Conservation (phyloP, 139 green algal genomes). For the Limnomonas spitsbergensis region DNA sequence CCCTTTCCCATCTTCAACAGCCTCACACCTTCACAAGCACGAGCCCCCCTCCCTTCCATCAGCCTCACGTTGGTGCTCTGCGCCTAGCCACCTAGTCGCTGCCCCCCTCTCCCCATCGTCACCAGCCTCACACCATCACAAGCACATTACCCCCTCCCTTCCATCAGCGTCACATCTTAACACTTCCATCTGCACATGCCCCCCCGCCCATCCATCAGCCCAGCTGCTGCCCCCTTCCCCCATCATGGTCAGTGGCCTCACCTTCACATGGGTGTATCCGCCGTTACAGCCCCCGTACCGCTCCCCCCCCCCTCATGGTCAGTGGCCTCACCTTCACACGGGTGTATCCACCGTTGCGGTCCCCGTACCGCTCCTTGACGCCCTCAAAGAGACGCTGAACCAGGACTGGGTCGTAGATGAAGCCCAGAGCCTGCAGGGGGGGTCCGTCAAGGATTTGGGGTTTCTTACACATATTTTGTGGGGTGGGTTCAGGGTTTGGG, state of each 20-base stretch:
- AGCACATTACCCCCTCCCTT: neutral
- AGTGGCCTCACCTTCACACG: constrained; percentile 65
- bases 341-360: constrained; percentile 89
- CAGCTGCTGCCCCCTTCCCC: constrained; percentile 46
- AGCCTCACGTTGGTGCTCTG: too few relatives aligned
- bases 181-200: neutral
- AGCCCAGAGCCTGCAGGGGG: constrained; percentile 78
- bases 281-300: constrained; percentile 83
- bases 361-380: constrained; percentile 75
- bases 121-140: too few relatives aligned
- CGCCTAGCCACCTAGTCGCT: too few relatives aligned
- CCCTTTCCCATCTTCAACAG: too few relatives aligned
- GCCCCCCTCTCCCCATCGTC: too few relatives aligned
- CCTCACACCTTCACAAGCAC: too few relatives aligned
- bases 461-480: neutral
- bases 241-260: constrained; percentile 46
- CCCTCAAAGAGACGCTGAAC: constrained; percentile 87
- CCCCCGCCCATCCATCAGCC: neutral
- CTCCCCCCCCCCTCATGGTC: constrained; percentile 58
- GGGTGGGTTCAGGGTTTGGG: neutral
- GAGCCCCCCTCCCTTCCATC: too few relatives aligned
- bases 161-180: neutral
- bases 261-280: constrained; percentile 87
- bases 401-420: constrained; percentile 90
- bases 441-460: too few relatives aligned